phyloP scores from a whole-genome alignment of 495 filamentous ascomycete genomes.

The Xylaria grammica region DNA sequence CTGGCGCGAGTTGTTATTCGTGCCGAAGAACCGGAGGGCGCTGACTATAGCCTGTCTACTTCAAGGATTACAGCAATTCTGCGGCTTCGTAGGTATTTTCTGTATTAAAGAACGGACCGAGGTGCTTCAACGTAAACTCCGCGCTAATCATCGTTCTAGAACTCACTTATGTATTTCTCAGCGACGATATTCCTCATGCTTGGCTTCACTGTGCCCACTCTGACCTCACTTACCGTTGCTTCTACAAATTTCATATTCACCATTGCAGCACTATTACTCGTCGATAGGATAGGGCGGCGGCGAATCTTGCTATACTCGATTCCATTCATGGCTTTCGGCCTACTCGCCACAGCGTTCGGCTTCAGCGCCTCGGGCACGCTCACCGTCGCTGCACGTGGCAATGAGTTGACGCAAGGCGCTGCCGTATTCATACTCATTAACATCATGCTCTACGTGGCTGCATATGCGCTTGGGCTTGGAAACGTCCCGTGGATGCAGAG shows the following conservation, averaged over 20 bases:
- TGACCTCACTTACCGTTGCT: conserved; percentile 81
- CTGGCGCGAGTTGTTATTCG: conserved; percentile 59
- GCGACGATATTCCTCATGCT: conserved; percentile 85
- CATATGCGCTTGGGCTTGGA: conserved; percentile 86
- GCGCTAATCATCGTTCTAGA: conserved; percentile 51
- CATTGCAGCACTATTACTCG: conserved; percentile 72
- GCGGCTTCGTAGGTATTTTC: conserved; percentile 72
- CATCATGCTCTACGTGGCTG: conserved; percentile 81
- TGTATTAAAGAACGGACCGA: not conserved
- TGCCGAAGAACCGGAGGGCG: conserved; percentile 75
- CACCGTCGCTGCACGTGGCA: conserved; percentile 32
- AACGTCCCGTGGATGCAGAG: conserved; percentile 94
- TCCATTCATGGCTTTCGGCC: conserved; percentile 78
- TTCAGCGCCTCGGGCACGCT: conserved; percentile 59
- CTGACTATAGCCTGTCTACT: conserved; percentile 83
- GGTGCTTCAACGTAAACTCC: not conserved
- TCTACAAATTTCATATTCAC: conserved; percentile 85
- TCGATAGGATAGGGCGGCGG: conserved; percentile 81
- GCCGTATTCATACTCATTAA: conserved; percentile 66
- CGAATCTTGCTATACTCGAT: conserved; percentile 84
- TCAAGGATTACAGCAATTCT: conserved; percentile 87
- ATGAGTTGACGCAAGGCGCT: conserved; percentile 36
- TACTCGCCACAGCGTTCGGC: conserved; percentile 67
- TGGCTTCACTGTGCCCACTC: conserved; percentile 78
- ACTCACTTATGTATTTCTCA: conserved; percentile 94